phyloP scores from a whole-genome alignment of 2,329 filamentous ascomycete species.

The Penicillium sclerotiorum region DNA sequence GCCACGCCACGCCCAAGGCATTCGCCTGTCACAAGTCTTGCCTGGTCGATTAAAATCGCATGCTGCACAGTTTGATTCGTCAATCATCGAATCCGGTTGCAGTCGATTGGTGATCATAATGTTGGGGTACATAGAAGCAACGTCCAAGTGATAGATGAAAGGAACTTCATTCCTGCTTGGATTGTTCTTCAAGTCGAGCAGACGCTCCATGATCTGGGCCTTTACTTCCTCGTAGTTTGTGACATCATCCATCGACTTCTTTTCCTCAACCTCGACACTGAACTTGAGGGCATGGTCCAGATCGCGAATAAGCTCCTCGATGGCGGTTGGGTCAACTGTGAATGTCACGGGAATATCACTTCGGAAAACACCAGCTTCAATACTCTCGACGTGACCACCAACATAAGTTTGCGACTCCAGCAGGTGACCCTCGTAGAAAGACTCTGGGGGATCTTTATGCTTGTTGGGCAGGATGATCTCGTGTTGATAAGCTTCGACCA shows the following conservation, averaged over 20 bases:
- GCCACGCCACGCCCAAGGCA: conserved; percentile 98
- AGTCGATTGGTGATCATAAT: conserved; percentile 99
- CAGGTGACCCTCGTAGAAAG: conserved; percentile 95
- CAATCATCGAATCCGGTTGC: conserved; percentile 98
- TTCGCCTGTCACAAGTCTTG: conserved; percentile 90
- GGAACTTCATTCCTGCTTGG: conserved; percentile 84
- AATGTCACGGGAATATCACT: conserved; percentile 96
- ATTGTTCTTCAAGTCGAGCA: conserved; percentile 74
- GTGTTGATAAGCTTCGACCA: conserved; percentile 95
- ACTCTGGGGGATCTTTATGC: conserved; percentile 84
- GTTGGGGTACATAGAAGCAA: conserved; percentile 99
- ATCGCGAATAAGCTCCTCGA: conserved; percentile 85
- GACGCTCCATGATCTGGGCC: conserved; percentile 71
- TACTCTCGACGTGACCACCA: conserved; percentile 97
- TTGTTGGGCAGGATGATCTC: conserved; percentile 95
- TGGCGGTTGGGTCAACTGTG: conserved; percentile 80
- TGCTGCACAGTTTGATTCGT: conserved; percentile 92
- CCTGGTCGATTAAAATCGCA: conserved; percentile 98
- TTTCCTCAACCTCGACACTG: conserved; percentile 80
- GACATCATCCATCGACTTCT: conserved; percentile 77
- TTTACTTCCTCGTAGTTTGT: conserved; percentile 84
- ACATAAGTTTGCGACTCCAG: conserved; percentile 98
- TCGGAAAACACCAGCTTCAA: conserved; percentile 95
- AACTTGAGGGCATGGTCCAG: conserved; percentile 88
- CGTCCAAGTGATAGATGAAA: conserved; percentile 96